phyloP scores from a whole-genome alignment of 2,329 filamentous ascomycete species.

The Plenodomus lindquistii region DNA sequence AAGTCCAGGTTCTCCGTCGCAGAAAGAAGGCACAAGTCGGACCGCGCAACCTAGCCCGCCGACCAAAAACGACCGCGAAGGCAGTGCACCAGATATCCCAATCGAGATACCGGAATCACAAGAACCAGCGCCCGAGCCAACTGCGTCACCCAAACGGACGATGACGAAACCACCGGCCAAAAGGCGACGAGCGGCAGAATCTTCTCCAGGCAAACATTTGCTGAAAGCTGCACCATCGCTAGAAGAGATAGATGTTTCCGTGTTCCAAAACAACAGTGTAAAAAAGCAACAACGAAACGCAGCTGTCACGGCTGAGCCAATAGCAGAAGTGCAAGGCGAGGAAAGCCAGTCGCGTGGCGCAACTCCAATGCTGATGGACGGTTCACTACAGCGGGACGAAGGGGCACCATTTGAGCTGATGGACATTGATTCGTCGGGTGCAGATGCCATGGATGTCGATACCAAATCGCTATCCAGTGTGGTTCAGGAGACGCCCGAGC shows the following conservation, averaged over 20 bases:
- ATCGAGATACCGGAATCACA: conserved; percentile 35
- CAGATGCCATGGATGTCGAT: neutral
- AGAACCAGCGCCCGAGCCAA: conserved; percentile 4
- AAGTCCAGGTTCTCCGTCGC: neutral
- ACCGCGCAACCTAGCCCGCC: neutral
- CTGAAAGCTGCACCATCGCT: conserved; percentile 4
- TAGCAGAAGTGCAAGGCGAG: neutral
- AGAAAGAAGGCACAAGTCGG: neutral
- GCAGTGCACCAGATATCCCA: conserved; percentile 18
- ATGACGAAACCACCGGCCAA: neutral
- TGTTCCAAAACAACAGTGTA: neutral
- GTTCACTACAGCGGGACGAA: neutral
- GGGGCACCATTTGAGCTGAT: neutral
- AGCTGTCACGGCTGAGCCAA: neutral
- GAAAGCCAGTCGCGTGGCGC: neutral
- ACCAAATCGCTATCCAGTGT: neutral
- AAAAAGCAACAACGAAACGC: neutral
- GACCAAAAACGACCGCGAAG: conserved; percentile 4
- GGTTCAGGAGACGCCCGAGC: neutral
- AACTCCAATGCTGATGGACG: neutral
- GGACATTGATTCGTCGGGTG: neutral
- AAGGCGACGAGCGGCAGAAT: neutral
- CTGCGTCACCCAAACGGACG: neutral
- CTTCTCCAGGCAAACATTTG: neutral
- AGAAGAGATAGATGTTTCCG: conserved; percentile 3